Base-by-base conservation (phyloP, 495 filamentous ascomycete genomes). In the Diplogelasinospora grovesii region DNA sequence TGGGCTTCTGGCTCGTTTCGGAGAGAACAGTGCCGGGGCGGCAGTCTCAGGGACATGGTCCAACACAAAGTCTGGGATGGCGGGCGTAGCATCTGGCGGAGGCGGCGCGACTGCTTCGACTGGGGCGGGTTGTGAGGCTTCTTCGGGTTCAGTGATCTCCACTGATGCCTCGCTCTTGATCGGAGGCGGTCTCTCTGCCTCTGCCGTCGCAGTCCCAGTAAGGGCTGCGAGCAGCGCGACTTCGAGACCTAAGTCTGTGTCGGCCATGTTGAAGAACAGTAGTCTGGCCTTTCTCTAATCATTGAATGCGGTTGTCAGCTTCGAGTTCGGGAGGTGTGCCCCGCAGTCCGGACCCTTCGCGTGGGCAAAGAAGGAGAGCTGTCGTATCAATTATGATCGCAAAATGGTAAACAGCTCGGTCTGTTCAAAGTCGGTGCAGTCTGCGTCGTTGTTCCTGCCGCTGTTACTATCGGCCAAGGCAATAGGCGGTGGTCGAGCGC, bases 1-100 rank as follows among this genome's bases (percentile, higher is more conserved):
- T n/a, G 58, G 51, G 16, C 57, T 60, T 38, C 60, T 44, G 5
- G 45, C 43, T n/a, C 65, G 56, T 42, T 68, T 70, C 11, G 56
- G 28, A 13, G 27, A 41, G 11, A 20, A 20, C n/a, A n/a, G n/a
- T 28, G 32, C 13, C 28, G 28, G 13, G 2, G 28, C 3, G 25
- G 25, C 25, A n/a, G 8, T 27, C 25, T 27, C 25, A 8, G 25
- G 25, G 10, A 30, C 38, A 24, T 22, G 24, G 18, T 8, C 18
- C n/a, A n/a, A n/a, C n/a, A n/a, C n/a, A n/a, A 10, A 19, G 4
- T 41, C 16, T 36, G 26, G 8, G 8, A 7, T 8, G 8, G 16
- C 15, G 7, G 38, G 5, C 15, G 3, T 13, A 7, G 18, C n/a
- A 9, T 19, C 21, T 16, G 22, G 38, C 16, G 39, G 10, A 8